phyloP scores from a whole-genome alignment of 2,329 filamentous ascomycete genomes.

The Exophiala calicioides region DNA sequence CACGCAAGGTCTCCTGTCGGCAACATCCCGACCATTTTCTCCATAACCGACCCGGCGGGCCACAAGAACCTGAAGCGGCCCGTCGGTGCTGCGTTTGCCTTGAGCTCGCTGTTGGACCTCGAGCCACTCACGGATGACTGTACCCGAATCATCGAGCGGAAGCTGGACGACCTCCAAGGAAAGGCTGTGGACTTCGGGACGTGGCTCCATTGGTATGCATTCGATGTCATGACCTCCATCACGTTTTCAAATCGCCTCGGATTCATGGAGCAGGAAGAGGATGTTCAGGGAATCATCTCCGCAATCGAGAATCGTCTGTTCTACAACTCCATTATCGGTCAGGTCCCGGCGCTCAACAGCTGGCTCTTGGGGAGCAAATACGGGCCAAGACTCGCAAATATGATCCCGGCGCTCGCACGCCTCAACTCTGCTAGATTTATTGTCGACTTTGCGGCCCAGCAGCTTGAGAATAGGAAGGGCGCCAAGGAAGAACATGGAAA shows the following conservation, averaged over 20 bases:
- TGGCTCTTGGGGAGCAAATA: conserved; percentile 16
- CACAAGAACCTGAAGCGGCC: conserved; percentile 45
- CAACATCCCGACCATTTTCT: conserved; percentile 40
- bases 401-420: conserved; percentile 19
- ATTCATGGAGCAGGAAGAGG: conserved; percentile 37
- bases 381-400: conserved; percentile 13
- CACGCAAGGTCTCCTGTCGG: conserved; percentile 26
- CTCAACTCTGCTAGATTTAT: conserved; percentile 21
- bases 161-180: conserved; percentile 19
- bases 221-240: conserved; percentile 41
- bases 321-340: conserved; percentile 24
- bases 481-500: conserved; percentile 12
- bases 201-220: conserved; percentile 40
- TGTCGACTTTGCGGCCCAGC: conserved; percentile 22
- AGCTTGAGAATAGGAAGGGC: conserved; percentile 16
- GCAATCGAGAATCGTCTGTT: conserved; percentile 28
- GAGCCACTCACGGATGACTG: conserved; percentile 40
- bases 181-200: conserved; percentile 34
- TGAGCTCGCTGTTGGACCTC: conserved; percentile 44
- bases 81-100: conserved; percentile 42
- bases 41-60: conserved; percentile 41
- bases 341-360: conserved; percentile 19
- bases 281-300: conserved; percentile 39
- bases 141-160: conserved; percentile 17
- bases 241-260: conserved; percentile 40